phyloP scores from a whole-genome alignment of 2,329 filamentous ascomycete genomes.

The Fusarium tuaranense region DNA sequence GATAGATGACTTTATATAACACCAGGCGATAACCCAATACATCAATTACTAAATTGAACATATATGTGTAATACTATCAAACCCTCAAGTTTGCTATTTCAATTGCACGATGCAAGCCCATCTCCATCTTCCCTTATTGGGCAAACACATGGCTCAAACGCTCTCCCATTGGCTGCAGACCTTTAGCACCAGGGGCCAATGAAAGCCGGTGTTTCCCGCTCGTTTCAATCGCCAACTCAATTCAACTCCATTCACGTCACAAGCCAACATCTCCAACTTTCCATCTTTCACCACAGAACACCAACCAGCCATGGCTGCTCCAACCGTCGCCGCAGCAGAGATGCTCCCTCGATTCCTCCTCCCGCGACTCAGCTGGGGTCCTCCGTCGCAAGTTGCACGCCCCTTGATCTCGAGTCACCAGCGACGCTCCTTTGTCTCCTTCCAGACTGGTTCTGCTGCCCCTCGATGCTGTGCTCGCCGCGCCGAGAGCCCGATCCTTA shows the following conservation, averaged over 20 bases:
- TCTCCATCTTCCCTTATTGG: conserved; percentile 27
- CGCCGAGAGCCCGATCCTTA: conserved; percentile 39
- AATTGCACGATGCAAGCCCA: background rate
- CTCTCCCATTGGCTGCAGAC: conserved; percentile 25
- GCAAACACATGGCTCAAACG: background rate
- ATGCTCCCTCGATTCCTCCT: conserved; percentile 66
- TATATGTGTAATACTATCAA: background rate
- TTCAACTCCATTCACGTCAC: conserved; percentile 35
- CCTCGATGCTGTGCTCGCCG: conserved; percentile 17
- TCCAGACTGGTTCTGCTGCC: conserved; percentile 32
- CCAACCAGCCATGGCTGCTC: conserved; percentile 42
- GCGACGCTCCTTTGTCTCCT: conserved; percentile 35
- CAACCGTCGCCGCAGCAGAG: conserved; percentile 49
- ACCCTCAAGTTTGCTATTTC: background rate
- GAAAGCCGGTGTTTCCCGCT: conserved; percentile 43
- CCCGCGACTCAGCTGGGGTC: conserved; percentile 66
- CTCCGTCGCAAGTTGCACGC: conserved; percentile 26
- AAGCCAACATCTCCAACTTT: conserved; percentile 24
- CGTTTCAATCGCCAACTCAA: conserved; percentile 12
- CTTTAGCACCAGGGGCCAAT: conserved; percentile 32
- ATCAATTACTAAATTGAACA: background rate
- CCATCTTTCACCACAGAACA: conserved; percentile 19
- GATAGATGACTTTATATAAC: background rate
- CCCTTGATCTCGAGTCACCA: conserved; percentile 17
- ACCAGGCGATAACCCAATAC: background rate